Base-by-base conservation (phyloP, 2,329 filamentous ascomycete genomes). In the Clarireedia hainanense region DNA sequence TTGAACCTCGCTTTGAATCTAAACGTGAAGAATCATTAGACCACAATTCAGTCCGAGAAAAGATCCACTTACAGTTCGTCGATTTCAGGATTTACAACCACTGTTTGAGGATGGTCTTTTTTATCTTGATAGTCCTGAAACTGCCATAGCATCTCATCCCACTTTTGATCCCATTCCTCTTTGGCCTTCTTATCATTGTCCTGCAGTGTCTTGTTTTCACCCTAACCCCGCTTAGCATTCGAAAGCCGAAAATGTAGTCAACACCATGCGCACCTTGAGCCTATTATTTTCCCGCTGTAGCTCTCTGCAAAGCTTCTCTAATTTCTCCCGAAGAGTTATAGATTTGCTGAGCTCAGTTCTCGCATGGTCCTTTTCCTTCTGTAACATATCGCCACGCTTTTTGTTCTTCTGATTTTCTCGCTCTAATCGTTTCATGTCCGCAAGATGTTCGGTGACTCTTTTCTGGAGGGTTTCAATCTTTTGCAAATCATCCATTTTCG, bases 251-350 rank as follows among this genome's bases (percentile, higher is more conserved):
- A 49, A 62, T 48, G 15, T 24, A 40, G 34, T 17, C 42, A 54
- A 34, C 34, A 54, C 12, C 47, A 54, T 54, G 52, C 66, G 52
- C 72, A 94, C 89, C 86, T 97, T 97, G 62, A 99, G 84, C 74
- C 95, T 95, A 73, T 97, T 97, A 72, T 99, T 99, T 69, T 99
- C 94, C 66, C 92, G 88, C 58, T 95, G 94, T 55, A 99, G 79
- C 71, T 99, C 94, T 56, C 94, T 80, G 66, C 91, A 96, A 34
- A 99, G 77, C 70, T 97, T 99, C 73, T 99, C 94, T 47, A 99
- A 77, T 73, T 97, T 97, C 71, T 97, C 91, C 71, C 95, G 96
- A 69, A 97, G 83, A 1, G 86, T 88, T 20, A 88, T 85, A 23
- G 91, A 92, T 74, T 96, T 96, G 73, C 84, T 92, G 55, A 96